Percentiles rank a stretch among this genome's conserved stretches.
Conservation (phyloP, 2,329 filamentous ascomycete genomes). For the Xylaria arbuscula region DNA sequence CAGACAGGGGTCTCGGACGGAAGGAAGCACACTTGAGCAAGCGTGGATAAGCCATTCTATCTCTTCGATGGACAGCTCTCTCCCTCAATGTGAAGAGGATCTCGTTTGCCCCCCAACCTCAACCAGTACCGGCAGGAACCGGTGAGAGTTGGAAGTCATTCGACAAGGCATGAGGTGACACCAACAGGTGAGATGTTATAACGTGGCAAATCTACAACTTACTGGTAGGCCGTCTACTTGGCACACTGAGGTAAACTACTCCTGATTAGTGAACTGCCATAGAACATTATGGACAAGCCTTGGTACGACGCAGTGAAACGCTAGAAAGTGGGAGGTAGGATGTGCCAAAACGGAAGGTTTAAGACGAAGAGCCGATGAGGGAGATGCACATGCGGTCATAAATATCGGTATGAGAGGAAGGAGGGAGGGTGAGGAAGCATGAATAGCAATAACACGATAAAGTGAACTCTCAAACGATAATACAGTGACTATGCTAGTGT, state of each 20-base stretch:
- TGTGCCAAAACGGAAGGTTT: slow-evolving; percentile 10
- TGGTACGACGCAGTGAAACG: slow-evolving; percentile 5
- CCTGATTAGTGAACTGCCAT: background rate
- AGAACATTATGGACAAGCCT: background rate
- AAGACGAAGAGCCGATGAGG: background rate
- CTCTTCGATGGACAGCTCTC: background rate
- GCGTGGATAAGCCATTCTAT: background rate
- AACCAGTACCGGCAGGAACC: background rate
- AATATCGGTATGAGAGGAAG: background rate
- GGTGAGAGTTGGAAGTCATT: background rate
- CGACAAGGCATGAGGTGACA: slow-evolving; percentile 12
- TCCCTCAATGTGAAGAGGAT: slow-evolving; percentile 2
- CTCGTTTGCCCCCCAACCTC: slow-evolving; percentile 1
- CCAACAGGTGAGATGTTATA: slow-evolving; percentile 1
- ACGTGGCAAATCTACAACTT: slow-evolving; percentile 6
- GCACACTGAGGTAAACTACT: background rate
- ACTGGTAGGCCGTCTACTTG: background rate
- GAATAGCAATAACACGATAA: background rate
- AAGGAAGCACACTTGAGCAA: background rate
- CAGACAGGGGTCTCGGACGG: slow-evolving; percentile 15
- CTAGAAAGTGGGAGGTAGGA: slow-evolving; percentile 3
- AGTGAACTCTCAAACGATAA: background rate
- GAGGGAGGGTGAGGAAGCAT: background rate
- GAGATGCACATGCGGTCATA: slow-evolving; percentile 1
- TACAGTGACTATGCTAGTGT: background rate